Evolutionary conservation across 129 eudicot genomes (phyloP).

Genomic region (Silybum marianum): DNA sequence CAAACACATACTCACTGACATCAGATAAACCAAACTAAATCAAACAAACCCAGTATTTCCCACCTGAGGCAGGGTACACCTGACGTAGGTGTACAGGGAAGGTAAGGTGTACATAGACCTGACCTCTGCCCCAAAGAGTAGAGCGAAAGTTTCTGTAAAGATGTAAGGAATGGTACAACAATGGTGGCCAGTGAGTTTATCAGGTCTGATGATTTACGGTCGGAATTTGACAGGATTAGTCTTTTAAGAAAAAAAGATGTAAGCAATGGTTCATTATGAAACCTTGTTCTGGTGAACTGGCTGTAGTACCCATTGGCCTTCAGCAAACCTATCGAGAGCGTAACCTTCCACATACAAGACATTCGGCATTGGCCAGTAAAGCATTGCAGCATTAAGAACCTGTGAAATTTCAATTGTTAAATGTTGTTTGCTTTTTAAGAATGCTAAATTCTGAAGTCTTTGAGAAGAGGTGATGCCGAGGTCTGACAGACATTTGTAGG

Average conservation of each 20-base stretch:
- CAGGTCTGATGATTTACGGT: too few relatives aligned
- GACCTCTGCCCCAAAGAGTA: background rate
- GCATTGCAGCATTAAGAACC: slow-evolving; percentile 99
- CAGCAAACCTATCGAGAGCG: slow-evolving; percentile 97
- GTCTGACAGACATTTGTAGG: background rate
- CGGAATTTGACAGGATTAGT: too few relatives aligned
- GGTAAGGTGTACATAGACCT: background rate
- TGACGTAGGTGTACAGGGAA: too few relatives aligned
- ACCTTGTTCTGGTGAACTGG: slow-evolving; percentile 96
- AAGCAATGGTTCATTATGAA: slow-evolving; percentile 1
- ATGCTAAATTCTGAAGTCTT: too few relatives aligned
- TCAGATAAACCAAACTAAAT: background rate
- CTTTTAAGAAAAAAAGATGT: too few relatives aligned
- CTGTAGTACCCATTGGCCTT: slow-evolving; percentile 74
- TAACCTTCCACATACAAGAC: slow-evolving; percentile 93
- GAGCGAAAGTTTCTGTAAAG: background rate
- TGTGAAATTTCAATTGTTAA: slow-evolving; percentile 25
- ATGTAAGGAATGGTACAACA: too few relatives aligned
- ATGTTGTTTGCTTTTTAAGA: too few relatives aligned
- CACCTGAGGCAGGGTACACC: background rate
- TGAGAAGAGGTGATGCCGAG: too few relatives aligned
- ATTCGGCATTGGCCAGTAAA: slow-evolving; percentile 94
- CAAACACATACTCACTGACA: background rate
- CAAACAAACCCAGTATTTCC: background rate
- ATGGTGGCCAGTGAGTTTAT: too few relatives aligned